Evolutionary conservation across 345 rosid species (phyloP), one percentile per base, ranked within the genome.

Genomic region (Kandelia obovata): DNA sequence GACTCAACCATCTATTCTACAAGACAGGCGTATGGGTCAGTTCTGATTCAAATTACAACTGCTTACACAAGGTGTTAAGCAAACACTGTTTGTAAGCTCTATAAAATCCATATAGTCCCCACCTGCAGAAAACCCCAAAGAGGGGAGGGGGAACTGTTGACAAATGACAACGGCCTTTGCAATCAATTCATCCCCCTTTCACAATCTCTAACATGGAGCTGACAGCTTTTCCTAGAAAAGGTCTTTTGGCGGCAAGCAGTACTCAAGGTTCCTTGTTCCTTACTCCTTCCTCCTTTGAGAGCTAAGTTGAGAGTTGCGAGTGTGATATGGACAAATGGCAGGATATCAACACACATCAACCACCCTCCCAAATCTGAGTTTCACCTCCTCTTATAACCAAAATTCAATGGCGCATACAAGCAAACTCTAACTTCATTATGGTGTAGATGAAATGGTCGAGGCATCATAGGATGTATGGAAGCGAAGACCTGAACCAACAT

Each of bases 401-500:
- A 21, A 60, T 17, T 57, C 32, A 64, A 47, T 66, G 62, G 46
- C 32, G 4, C 49, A 43, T 43, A 3, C 17, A 43, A 43, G 49
- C 4, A 35, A n/a, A 61, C 71, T 19, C 39, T 62, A 1, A 65
- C 16, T 31, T 68, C 66, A 84, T 72, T 79, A 78, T 28, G 72
- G 68, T 61, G 72, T 65, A 5, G 89, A 73, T 63, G 68, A 74
- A 64, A 32, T 34, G 16, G 69, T 69, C 31, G 34, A 35, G 25
- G 75, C 66, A 71, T 87, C 92, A 59, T 79, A 90, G 37, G 87
- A 78, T 62, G 97, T 85, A 34, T 80, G 91, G 68, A 85, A 90
- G 60, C 74, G 89, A 61, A 92, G 83, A 82, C 98, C 98, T 13
- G 87, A 80, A 74, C 92, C 88, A 1, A 86, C 82, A 70, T 92